Percentiles rank a stretch among this genome's conserved stretches.
These are phyloP conservation scores for Boechera stricta DNA, from an alignment of 345 rosid genomes.

Conservation along the genomic window DNA sequence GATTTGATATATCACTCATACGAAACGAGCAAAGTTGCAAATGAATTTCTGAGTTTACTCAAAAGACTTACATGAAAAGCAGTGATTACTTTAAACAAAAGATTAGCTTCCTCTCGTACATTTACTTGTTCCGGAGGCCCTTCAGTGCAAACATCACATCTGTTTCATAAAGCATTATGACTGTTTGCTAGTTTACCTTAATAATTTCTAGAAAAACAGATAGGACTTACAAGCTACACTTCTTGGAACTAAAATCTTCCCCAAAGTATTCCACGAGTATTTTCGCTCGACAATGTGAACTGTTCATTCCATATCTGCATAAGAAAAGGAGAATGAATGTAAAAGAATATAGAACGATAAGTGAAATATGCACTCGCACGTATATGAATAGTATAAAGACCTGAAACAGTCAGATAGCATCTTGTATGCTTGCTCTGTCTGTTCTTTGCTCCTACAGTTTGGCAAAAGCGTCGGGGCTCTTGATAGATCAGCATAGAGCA, in stretches of 20 bases:
- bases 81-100: conserved; percentile 69
- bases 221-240: conserved; percentile 68
- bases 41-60: background rate
- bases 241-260: conserved; percentile 62
- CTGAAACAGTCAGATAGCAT: conserved; percentile 87
- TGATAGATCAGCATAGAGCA: conserved; percentile 72
- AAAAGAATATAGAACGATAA: background rate
- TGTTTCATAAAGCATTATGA: conserved; percentile 41
- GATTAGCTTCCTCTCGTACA: conserved; percentile 70
- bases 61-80: conserved; percentile 55
- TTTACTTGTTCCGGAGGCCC: conserved; percentile 74
- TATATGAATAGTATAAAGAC: conserved; percentile 41
- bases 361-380: conserved; percentile 14
- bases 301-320: conserved; percentile 89
- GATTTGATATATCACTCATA: background rate
- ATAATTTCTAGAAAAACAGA: background rate
- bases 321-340: conserved; percentile 21
- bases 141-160: conserved; percentile 79
- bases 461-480: conserved; percentile 79
- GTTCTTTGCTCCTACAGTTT: conserved; percentile 73
- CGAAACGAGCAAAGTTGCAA: background rate
- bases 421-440: conserved; percentile 67
- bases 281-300: conserved; percentile 80
- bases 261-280: conserved; percentile 83
- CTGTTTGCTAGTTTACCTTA: background rate